These are phyloP conservation scores for Gossypium stocksii DNA, from an alignment of 345 rosid species.

Conservation along the genomic window DNA sequence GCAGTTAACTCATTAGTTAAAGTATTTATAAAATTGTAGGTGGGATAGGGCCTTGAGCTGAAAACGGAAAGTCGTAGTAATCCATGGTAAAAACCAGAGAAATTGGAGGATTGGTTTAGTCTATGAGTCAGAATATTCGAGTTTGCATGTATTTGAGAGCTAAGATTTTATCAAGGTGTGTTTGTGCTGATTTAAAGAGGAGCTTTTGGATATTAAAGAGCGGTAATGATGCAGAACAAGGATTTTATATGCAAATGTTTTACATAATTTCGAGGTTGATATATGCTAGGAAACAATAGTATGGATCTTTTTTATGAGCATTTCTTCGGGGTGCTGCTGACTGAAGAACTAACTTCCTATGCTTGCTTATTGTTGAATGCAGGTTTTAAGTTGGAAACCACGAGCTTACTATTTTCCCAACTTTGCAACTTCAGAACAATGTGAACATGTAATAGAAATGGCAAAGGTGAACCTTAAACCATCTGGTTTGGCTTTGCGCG, in stretches of 20 bases:
- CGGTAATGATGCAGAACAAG: not conserved
- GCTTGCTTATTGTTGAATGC: slow-evolving; percentile 9
- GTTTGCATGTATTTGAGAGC: not conserved
- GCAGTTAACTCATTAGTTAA: not conserved
- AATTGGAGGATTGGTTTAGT: not conserved
- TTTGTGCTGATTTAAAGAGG: not conserved
- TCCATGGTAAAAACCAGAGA: not conserved
- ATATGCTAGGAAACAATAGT: not conserved
- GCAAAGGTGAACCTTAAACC: slow-evolving; percentile 54
- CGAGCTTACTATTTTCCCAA: slow-evolving; percentile 67
- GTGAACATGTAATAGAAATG: slow-evolving; percentile 42
- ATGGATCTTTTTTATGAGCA: not conserved
- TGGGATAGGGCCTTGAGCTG: not conserved
- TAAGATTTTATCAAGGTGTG: not conserved
- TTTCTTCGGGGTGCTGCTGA: not conserved
- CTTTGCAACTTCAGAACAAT: slow-evolving; percentile 61
- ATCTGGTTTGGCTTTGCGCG: slow-evolving; percentile 58
- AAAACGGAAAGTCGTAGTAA: not conserved
- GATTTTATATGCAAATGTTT: not conserved
- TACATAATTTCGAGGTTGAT: not conserved
- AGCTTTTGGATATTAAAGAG: not conserved
- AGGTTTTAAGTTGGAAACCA: slow-evolving; percentile 80
- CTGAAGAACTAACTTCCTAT: slow-evolving; percentile 7
- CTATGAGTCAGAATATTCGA: not conserved
- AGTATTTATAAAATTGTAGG: not conserved